Evolutionary conservation across 257 asterid species (phyloP).

Genomic region (Fraxinus pennsylvanica): DNA sequence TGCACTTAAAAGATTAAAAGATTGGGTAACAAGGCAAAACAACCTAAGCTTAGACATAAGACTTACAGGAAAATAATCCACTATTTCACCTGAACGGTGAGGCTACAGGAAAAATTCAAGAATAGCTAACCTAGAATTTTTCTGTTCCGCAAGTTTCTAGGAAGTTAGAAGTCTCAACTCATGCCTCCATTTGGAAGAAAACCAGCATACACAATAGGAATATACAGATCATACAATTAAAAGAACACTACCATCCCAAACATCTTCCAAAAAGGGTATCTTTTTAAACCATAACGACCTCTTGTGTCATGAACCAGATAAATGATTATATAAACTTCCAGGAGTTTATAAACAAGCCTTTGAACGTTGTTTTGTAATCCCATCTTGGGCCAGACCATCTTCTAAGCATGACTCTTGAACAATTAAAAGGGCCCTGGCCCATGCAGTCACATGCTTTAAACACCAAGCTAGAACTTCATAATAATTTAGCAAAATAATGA

Average conservation of each 20-base stretch:
- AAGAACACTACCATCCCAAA: not conserved
- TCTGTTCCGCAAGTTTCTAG: not conserved
- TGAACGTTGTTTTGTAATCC: not conserved
- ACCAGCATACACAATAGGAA: not conserved
- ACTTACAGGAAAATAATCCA: not conserved
- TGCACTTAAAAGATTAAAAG: not conserved
- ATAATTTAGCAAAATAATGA: not conserved
- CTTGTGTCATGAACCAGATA: not conserved
- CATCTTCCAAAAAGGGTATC: not conserved
- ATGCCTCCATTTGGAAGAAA: not conserved
- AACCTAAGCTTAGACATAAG: not conserved
- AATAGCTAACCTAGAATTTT: not conserved
- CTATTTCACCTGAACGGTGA: not conserved
- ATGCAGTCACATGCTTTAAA: slow-evolving; percentile 17
- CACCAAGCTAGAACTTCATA: slow-evolving; percentile 1
- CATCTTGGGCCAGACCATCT: not conserved
- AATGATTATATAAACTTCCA: not conserved
- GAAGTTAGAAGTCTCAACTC: not conserved
- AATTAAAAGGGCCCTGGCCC: not conserved
- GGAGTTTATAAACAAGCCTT: not conserved
- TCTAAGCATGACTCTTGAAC: not conserved
- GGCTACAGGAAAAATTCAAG: not conserved
- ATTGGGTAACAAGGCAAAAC: not conserved
- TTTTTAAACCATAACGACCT: not conserved
- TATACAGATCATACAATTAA: not conserved